A percentile compares a stretch with the other conserved stretches of the same genome.
phyloP scores from a whole-genome alignment of 345 rosid species.

The Clarkia xantiana region DNA sequence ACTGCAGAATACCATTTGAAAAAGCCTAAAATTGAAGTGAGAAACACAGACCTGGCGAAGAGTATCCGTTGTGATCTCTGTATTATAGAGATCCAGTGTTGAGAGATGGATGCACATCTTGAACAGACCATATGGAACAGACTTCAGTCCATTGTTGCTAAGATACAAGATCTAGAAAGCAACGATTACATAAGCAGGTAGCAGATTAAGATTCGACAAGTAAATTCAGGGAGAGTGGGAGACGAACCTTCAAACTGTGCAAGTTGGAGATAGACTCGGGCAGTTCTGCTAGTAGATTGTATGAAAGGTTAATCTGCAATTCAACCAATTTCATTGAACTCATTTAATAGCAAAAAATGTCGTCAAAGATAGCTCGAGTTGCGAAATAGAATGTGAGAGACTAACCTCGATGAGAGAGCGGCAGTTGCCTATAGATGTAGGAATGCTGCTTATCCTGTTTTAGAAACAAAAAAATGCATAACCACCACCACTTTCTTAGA shows the following conservation, averaged over 20 bases:
- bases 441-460: slow-evolving; percentile 48
- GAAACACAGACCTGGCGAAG: slow-evolving; percentile 53
- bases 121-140: slow-evolving; percentile 46
- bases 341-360: background rate
- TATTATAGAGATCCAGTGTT: slow-evolving; percentile 74
- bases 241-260: slow-evolving; percentile 49
- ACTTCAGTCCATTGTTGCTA: slow-evolving; percentile 53
- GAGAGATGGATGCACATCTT: slow-evolving; percentile 54
- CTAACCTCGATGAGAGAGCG: slow-evolving; percentile 54
- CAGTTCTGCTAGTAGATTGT: slow-evolving; percentile 51
- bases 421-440: slow-evolving; percentile 40
- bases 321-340: background rate
- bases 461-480: slow-evolving; percentile 11
- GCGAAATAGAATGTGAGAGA: background rate
- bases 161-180: slow-evolving; percentile 46
- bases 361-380: background rate
- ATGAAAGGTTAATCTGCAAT: slow-evolving; percentile 77
- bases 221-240: background rate
- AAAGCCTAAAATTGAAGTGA: background rate
- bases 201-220: background rate
- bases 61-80: slow-evolving; percentile 62
- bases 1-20: background rate
- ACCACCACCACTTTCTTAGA: background rate
- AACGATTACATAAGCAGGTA: background rate
- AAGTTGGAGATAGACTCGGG: slow-evolving; percentile 53